A percentile compares a stretch with the other conserved stretches of the same genome.
These are phyloP conservation scores for Glarea lozoyensis DNA, from an alignment of 495 filamentous ascomycete species.

Conservation along the genomic window DNA sequence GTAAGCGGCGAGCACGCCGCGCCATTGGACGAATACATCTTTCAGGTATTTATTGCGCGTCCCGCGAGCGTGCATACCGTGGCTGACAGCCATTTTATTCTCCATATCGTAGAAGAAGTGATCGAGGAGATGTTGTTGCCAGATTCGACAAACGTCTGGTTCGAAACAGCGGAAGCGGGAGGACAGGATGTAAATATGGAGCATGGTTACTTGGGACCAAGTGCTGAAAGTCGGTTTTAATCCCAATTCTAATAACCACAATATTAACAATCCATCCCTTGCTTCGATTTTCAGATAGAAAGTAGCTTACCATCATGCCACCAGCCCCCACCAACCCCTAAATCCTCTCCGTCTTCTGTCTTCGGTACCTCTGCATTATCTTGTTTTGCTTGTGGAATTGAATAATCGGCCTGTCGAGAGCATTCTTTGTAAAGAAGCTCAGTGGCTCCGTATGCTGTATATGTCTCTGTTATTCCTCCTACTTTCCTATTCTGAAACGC, in stretches of 20 bases:
- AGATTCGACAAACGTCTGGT: constrained; percentile 45
- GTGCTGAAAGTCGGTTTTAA: constrained; percentile 80
- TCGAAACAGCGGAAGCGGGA: constrained; percentile 75
- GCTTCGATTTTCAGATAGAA: neutral
- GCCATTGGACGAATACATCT: constrained; percentile 87
- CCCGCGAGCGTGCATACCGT: constrained; percentile 53
- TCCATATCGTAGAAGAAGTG: constrained; percentile 93
- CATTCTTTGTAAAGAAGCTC: constrained; percentile 73
- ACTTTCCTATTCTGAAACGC: too few relatives aligned
- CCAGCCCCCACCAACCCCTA: constrained; percentile 65
- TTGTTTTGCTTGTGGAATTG: constrained; percentile 46
- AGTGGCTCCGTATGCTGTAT: constrained; percentile 68
- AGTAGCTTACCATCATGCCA: constrained; percentile 69
- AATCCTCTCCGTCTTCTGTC: constrained; percentile 63
- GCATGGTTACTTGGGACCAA: constrained; percentile 92
- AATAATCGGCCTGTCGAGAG: constrained; percentile 65
- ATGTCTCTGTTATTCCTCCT: constrained; percentile 32
- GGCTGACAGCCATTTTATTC: constrained; percentile 65
- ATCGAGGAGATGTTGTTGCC: constrained; percentile 73
- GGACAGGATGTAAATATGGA: constrained; percentile 91
- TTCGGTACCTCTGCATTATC: constrained; percentile 49
- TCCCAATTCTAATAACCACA: constrained; percentile 23
- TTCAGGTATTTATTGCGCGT: constrained; percentile 81
- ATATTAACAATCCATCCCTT: neutral
- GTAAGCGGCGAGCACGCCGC: constrained; percentile 72